A percentile compares a stretch with the other conserved stretches of the same genome.
Evolutionary conservation across 768 basidiomycete species (phyloP).

Genomic region (Gelatoporia subvermispora): DNA sequence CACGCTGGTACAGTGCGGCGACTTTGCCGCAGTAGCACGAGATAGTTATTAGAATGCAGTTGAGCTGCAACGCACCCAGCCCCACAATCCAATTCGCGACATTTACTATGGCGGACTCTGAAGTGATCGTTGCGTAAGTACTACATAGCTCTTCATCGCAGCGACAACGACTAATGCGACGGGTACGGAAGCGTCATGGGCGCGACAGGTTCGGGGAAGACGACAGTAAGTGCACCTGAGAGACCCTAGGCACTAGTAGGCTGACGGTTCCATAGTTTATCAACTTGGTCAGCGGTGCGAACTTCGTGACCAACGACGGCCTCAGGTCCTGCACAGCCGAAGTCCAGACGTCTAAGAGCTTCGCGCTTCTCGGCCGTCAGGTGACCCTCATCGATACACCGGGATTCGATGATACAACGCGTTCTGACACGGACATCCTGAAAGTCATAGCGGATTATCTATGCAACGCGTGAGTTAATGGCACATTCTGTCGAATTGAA

Average conservation of each 20-base stretch:
- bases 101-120: background rate
- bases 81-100: background rate
- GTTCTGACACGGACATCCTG: conserved; percentile 1
- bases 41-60: no score
- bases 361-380: conserved; percentile 37
- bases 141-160: background rate
- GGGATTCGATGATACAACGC: conserved; percentile 52
- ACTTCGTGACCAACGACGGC: conserved; percentile 40
- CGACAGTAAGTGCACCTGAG: conserved; percentile 6
- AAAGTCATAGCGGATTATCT: background rate
- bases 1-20: no score
- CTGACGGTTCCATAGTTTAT: conserved; percentile 39
- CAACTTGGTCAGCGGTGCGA: conserved; percentile 48
- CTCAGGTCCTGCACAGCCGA: conserved; percentile 48
- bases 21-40: no score
- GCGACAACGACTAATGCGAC: background rate
- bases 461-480: background rate
- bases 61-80: no score
- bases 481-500: background rate
- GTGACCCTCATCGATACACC: conserved; percentile 55
- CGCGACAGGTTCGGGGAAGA: conserved; percentile 13
- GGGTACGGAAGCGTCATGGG: conserved; percentile 12
- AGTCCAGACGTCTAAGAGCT: conserved; percentile 40
- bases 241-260: background rate
- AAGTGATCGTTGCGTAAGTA: background rate